Evolutionary conservation across 345 rosid species (phyloP).

Genomic region (Citrus sp.): DNA sequence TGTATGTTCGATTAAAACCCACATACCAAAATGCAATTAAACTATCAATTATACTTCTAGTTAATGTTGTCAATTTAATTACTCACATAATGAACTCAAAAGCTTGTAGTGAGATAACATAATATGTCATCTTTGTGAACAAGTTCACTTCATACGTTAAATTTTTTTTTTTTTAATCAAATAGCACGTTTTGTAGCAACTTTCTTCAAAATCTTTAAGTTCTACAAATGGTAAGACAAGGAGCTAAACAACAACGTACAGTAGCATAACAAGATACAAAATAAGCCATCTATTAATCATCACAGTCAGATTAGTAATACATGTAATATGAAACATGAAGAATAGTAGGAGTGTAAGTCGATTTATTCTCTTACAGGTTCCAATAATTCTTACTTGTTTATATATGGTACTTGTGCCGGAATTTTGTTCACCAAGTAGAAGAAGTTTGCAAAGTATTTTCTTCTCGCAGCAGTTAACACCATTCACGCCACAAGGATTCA

Average conservation of each 20-base stretch:
- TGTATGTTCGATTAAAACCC: background rate
- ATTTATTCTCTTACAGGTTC: background rate
- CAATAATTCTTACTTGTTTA: conserved; percentile 59
- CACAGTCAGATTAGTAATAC: background rate
- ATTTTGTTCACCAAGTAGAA: conserved; percentile 66
- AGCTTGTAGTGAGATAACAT: background rate
- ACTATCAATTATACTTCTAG: background rate
- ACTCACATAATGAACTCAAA: background rate
- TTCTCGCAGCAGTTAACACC: conserved; percentile 8
- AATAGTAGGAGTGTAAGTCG: background rate
- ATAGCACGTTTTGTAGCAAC: background rate
- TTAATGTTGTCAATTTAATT: too few species aligned
- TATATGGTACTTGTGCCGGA: conserved; percentile 82
- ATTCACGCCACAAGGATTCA: conserved; percentile 11
- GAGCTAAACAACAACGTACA: background rate
- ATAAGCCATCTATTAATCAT: background rate
- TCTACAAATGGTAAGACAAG: too few species aligned
- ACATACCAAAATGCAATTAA: background rate
- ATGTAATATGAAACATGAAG: background rate
- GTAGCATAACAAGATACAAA: background rate
- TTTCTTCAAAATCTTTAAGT: background rate
- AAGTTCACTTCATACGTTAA: background rate
- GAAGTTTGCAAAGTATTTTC: conserved; percentile 47
- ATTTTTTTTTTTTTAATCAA: too few species aligned
- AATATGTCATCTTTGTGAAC: background rate